Conservation (phyloP, 2,329 filamentous ascomycete species). For the Exserohilum turcica region DNA sequence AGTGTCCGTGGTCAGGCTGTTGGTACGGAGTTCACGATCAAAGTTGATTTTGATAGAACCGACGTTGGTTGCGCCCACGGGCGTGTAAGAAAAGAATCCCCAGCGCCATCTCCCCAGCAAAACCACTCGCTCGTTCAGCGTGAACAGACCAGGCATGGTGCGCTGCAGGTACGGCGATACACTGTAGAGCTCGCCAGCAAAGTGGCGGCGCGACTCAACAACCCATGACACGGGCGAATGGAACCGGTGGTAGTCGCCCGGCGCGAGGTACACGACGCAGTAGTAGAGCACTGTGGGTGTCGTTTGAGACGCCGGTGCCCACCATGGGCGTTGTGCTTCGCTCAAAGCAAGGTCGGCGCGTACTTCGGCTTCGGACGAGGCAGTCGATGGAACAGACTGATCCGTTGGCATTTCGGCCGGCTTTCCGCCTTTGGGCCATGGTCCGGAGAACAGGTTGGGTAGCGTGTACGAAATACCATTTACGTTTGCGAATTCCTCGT, state of each 20-base stretch:
- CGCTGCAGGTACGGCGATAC: conserved; percentile 95
- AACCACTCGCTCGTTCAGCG: conserved; percentile 93
- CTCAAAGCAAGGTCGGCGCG: conserved; percentile 79
- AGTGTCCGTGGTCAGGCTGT: conserved; percentile 89
- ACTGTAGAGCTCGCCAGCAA: conserved; percentile 92
- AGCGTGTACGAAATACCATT: conserved; percentile 97
- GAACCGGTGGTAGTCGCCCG: conserved; percentile 97
- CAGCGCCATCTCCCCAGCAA: conserved; percentile 92
- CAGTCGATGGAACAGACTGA: conserved; percentile 70
- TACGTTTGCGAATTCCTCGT: conserved; percentile 91
- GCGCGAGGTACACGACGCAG: conserved; percentile 91
- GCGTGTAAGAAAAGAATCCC: conserved; percentile 96
- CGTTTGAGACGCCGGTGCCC: conserved; percentile 49
- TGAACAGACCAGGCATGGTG: conserved; percentile 91
- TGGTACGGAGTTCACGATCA: conserved; percentile 90
- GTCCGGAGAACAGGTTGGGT: conserved; percentile 83
- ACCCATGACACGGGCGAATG: conserved; percentile 96
- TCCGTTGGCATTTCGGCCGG: conserved; percentile 66
- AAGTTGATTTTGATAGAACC: conserved; percentile 98
- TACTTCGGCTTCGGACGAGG: conserved; percentile 81
- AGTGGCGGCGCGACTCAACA: conserved; percentile 91
- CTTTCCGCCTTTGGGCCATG: conserved; percentile 50
- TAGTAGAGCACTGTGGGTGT: conserved; percentile 79
- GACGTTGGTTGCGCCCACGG: conserved; percentile 96
- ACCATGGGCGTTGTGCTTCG: conserved; percentile 60